Conservation (phyloP, 2,329 filamentous ascomycete species). For the Aspergillus brasiliensis region DNA sequence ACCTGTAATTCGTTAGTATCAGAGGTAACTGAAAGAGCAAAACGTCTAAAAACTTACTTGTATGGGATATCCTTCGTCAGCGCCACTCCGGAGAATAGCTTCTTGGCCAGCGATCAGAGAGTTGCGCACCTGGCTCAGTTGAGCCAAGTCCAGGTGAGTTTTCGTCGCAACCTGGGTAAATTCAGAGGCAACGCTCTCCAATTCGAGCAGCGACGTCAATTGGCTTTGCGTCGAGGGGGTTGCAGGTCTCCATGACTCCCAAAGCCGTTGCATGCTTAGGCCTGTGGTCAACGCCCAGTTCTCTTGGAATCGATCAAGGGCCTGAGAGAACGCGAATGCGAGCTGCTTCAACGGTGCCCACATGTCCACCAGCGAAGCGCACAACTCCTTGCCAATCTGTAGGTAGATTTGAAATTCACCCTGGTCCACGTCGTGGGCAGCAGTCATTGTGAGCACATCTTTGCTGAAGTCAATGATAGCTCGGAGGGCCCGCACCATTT, state of each 20-base stretch:
- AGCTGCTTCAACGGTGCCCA: constrained; percentile 30
- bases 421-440: constrained; percentile 50
- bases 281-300: constrained; percentile 75
- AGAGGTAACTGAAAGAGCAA: not conserved
- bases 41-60: constrained; percentile 24
- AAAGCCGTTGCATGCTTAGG: constrained; percentile 76
- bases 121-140: constrained; percentile 38
- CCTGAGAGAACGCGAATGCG: constrained; percentile 29
- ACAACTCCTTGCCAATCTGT: constrained; percentile 40
- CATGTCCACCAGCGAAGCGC: constrained; percentile 35
- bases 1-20: constrained; percentile 27
- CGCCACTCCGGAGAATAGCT: constrained; percentile 39
- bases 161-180: constrained; percentile 42
- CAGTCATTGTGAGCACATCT: constrained; percentile 50
- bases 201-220: constrained; percentile 36
- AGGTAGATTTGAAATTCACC: constrained; percentile 59
- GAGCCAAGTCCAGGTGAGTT: constrained; percentile 38
- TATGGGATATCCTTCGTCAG: constrained; percentile 39
- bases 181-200: constrained; percentile 39
- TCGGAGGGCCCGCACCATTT: constrained; percentile 29
- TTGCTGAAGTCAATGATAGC: constrained; percentile 49
- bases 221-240: constrained; percentile 46
- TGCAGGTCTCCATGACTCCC: constrained; percentile 69
- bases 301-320: constrained; percentile 62
- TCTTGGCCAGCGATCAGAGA: constrained; percentile 44